Conservation (phyloP, 805 yeast genomes). For the Dipodascopsis tothii region DNA sequence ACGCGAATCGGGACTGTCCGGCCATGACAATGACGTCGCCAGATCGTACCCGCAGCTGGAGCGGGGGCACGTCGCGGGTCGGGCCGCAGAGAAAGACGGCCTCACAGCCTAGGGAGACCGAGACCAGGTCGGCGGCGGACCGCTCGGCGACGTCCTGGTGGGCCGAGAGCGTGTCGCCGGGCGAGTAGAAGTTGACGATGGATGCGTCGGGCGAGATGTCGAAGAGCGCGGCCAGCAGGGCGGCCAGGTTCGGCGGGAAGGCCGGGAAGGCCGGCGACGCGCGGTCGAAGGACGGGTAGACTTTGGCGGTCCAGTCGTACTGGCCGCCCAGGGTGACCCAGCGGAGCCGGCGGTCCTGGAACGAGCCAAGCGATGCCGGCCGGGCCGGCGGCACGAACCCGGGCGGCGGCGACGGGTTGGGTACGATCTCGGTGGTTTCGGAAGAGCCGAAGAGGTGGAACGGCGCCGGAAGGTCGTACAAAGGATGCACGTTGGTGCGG, state of each 20-base stretch:
- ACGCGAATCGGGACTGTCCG: constrained; percentile 35
- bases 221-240: constrained; percentile 8
- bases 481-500: constrained; percentile 33
- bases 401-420: constrained; percentile 1
- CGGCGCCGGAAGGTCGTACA: constrained; percentile 30
- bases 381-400: constrained; percentile 3
- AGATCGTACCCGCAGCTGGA: constrained; percentile 32
- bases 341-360: constrained; percentile 29
- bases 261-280: constrained; percentile 22
- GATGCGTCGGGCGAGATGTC: constrained; percentile 34
- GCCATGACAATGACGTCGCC: constrained; percentile 40
- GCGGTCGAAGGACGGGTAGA: constrained; percentile 34
- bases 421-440: constrained; percentile 2
- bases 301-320: constrained; percentile 39
- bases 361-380: constrained; percentile 2
- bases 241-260: constrained; percentile 20
- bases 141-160: constrained; percentile 40
- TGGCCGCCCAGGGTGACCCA: constrained; percentile 44
- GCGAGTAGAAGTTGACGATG: constrained; percentile 38
- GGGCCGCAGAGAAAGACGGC: constrained; percentile 30
- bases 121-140: constrained; percentile 32
- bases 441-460: constrained; percentile 27
- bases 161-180: constrained; percentile 39
- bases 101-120: constrained; percentile 36
- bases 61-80: constrained; percentile 26